Evolutionary conservation across 148 eudicot species (phyloP), one percentile per base, ranked within the genome.

Genomic region (Mesembryanthemum crystallinum): DNA sequence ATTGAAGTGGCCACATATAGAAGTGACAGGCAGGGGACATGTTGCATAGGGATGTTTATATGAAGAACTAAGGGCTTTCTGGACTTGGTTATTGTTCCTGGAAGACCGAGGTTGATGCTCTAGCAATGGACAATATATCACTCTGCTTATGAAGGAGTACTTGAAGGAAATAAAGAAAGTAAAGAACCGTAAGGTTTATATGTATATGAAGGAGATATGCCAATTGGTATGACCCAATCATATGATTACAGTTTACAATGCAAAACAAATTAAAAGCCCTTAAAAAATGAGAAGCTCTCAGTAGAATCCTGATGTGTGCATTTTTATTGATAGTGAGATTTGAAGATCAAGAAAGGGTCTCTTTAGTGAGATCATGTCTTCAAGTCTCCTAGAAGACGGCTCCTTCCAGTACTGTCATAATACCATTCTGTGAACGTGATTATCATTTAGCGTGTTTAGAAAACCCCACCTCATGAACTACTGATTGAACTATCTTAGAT

Each of bases 221-320:
- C 95, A 15, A 85, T 76, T 62, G 90, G 63, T 90, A 21, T 92
- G 95, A 35, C 85, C 88, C 8, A 90, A 90, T 82, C 95, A 92
- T 0, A 87, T 88, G 92, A 81, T 88, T 71, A 88, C 95, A 30
- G 83, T 90, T 69, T 81, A n/a, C 88, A 28, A 62, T 69, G 92
- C 0, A 87, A 78, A 65, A 83, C 81, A 75, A 74, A 88, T 29
- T 86, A 80, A 2, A 76, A 85, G 65, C 77, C 78, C 8, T 27
- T 90, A 51, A 85, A 78, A 76, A 71, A 83, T 11, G 80, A 80
- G 7, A 76, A 77, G 6, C 70, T 67, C 47, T 45, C 13, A 13
- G 49, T 45, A 10, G 49, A 45, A 6, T 8, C 11, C 49, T 45
- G 49, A 45, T 45, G 14, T 45, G 39, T n/a, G n/a, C n/a, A 35